Percentiles rank a stretch among this genome's conserved stretches.
phyloP scores from a whole-genome alignment of 257 asterid genomes.

The Pogostemon cablin region DNA sequence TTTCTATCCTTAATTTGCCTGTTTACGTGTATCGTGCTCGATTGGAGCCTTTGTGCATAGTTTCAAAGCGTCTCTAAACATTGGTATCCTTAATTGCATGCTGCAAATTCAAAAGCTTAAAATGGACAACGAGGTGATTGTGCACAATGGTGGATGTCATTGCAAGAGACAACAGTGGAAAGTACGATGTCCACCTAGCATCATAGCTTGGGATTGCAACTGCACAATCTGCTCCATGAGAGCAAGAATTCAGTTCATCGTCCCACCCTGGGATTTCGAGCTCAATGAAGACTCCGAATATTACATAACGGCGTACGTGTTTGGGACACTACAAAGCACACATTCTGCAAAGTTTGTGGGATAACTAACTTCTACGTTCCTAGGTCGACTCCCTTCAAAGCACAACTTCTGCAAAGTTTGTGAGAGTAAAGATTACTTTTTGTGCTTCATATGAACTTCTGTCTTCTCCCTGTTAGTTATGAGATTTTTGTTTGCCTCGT shows the following conservation, averaged over 20 bases:
- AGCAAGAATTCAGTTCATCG: conserved; percentile 68
- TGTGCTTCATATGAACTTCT: no score
- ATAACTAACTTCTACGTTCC: conserved; percentile 82
- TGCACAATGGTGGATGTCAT: conserved; percentile 52
- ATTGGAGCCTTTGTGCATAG: no score
- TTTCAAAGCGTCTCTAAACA: no score
- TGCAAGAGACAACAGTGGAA: conserved; percentile 49
- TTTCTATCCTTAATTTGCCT: background rate
- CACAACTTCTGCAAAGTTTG: no score
- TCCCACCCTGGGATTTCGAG: conserved; percentile 64
- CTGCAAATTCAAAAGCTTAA: background rate
- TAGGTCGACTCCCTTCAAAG: conserved; percentile 58
- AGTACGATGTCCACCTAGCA: conserved; percentile 57
- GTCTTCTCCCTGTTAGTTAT: no score
- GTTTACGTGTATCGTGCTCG: no score
- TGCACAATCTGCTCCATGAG: conserved; percentile 85
- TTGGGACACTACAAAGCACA: conserved; percentile 76
- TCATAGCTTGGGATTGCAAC: conserved; percentile 77
- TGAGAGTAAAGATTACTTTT: no score
- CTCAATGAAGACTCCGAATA: conserved; percentile 63
- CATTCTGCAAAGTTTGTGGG: conserved; percentile 82
- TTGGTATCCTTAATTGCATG: no score
- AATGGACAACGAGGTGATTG: conserved; percentile 31
- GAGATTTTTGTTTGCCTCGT: no score
- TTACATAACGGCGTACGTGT: conserved; percentile 68